Percentiles rank a stretch among this genome's conserved stretches.
phyloP scores from a whole-genome alignment of 2,329 filamentous ascomycete genomes.

The Elsinoe batatas region DNA sequence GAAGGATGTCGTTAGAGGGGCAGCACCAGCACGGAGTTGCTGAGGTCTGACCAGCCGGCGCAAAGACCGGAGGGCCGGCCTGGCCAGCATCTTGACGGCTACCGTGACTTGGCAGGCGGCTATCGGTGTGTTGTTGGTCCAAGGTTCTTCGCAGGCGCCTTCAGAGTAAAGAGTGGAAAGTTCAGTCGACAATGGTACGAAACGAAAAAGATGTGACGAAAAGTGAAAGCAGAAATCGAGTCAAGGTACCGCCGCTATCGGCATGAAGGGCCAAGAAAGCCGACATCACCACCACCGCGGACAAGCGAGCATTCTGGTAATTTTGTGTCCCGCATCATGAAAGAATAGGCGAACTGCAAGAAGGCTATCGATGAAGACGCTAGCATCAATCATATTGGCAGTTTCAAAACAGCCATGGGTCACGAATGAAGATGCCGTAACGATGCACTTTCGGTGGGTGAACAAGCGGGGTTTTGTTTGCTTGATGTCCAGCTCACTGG shows the following conservation, averaged over 20 bases:
- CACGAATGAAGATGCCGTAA: too few relatives aligned
- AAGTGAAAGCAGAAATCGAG: constrained; percentile 11
- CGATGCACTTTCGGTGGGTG: too few relatives aligned
- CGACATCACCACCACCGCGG: constrained; percentile 1
- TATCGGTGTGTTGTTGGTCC: background rate
- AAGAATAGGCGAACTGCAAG: too few relatives aligned
- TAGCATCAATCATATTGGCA: too few relatives aligned
- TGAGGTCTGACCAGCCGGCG: constrained; percentile 11
- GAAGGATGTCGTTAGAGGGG: background rate
- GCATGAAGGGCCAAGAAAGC: constrained; percentile 5
- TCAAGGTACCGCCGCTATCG: constrained; percentile 13
- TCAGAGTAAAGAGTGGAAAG: background rate
- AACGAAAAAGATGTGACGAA: constrained; percentile 3
- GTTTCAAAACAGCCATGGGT: too few relatives aligned
- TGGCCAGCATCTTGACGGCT: constrained; percentile 13
- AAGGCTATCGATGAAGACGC: too few relatives aligned
- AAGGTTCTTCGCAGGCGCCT: background rate
- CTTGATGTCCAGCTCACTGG: too few relatives aligned
- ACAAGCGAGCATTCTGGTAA: background rate
- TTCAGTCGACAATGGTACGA: background rate
- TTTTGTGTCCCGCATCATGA: background rate
- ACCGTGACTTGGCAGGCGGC: background rate
- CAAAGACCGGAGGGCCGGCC: constrained; percentile 11
- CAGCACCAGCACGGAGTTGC: constrained; percentile 2
- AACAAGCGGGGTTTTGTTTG: too few relatives aligned